phyloP scores from a whole-genome alignment of 2,329 filamentous ascomycete species.

The Parasarocladium wereldwijsianum region DNA sequence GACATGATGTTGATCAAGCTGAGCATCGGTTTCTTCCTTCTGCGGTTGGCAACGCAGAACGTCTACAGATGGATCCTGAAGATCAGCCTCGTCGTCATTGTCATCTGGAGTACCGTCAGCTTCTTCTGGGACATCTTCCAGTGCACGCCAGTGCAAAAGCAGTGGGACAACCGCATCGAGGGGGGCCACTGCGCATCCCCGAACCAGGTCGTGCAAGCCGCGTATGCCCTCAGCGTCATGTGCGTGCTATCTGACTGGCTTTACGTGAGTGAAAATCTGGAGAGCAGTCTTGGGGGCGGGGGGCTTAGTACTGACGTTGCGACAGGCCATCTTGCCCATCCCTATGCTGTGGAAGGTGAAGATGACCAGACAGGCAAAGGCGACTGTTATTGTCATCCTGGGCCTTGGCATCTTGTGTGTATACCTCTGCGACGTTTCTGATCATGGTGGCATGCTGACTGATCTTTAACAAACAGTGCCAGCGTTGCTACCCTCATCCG shows the following conservation, averaged over 20 bases:
- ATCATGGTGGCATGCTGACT: not conserved
- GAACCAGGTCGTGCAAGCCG: slow-evolving; percentile 28
- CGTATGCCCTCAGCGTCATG: slow-evolving; percentile 36
- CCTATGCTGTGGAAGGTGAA: slow-evolving; percentile 40
- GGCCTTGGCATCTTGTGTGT: slow-evolving; percentile 33
- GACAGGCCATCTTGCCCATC: slow-evolving; percentile 32
- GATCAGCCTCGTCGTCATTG: slow-evolving; percentile 28
- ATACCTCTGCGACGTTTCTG: not conserved
- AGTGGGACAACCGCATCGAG: slow-evolving; percentile 37
- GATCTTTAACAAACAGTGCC: slow-evolving; percentile 19
- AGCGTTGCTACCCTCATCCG: slow-evolving; percentile 39
- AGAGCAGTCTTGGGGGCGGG: not conserved
- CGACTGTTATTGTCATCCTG: slow-evolving; percentile 33
- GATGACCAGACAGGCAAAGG: slow-evolving; percentile 36
- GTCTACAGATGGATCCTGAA: slow-evolving; percentile 33
- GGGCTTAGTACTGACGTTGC: slow-evolving; percentile 3
- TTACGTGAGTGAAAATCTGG: slow-evolving; percentile 20
- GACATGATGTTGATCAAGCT: slow-evolving; percentile 44
- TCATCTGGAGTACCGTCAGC: slow-evolving; percentile 29
- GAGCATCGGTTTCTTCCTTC: slow-evolving; percentile 36
- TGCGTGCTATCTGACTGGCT: slow-evolving; percentile 39
- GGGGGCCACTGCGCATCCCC: slow-evolving; percentile 26
- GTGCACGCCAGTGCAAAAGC: slow-evolving; percentile 31
- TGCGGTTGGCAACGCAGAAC: slow-evolving; percentile 29
- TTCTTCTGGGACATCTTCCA: slow-evolving; percentile 40